These are phyloP conservation scores for Lodderomyces metapsilosis DNA, from an alignment of 1,139 yeast genomes.

Conservation along the genomic window DNA sequence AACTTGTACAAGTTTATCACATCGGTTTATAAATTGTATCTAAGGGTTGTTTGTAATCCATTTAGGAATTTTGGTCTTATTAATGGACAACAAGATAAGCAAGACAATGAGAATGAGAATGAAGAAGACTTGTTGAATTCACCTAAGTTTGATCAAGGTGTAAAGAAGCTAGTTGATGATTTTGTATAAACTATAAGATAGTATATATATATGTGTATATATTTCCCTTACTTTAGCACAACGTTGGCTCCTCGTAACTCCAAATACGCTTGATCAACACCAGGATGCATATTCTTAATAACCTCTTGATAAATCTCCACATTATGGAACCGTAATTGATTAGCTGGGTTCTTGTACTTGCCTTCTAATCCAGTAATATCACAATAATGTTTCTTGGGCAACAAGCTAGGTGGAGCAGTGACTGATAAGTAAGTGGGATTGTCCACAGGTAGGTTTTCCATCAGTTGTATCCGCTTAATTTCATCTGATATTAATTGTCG, in stretches of 20 bases:
- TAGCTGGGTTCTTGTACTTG: slow-evolving; percentile 71
- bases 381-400: slow-evolving; percentile 82
- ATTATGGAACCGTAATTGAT: slow-evolving; percentile 76
- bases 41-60: slow-evolving; percentile 56
- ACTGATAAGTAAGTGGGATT: slow-evolving; percentile 62
- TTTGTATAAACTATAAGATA: slow-evolving; percentile 5
- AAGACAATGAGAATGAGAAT: slow-evolving; percentile 5
- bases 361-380: slow-evolving; percentile 91
- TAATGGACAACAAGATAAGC: slow-evolving; percentile 22
- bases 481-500: slow-evolving; percentile 81
- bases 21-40: slow-evolving; percentile 47
- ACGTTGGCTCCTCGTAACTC: slow-evolving; percentile 88
- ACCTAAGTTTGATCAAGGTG: slow-evolving; percentile 36
- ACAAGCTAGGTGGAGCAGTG: slow-evolving; percentile 85
- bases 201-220: background rate
- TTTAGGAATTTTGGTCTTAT: slow-evolving; percentile 33
- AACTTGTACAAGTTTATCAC: slow-evolving; percentile 28
- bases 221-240: slow-evolving; percentile 48
- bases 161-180: slow-evolving; percentile 31
- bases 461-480: slow-evolving; percentile 53
- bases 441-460: slow-evolving; percentile 39
- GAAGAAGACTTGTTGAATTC: slow-evolving; percentile 24
- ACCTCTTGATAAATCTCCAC: slow-evolving; percentile 81
- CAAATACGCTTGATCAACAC: slow-evolving; percentile 90
- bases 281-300: slow-evolving; percentile 77